Percentiles rank a stretch among this genome's conserved stretches.
These are phyloP conservation scores for Geotrichum bryndzae DNA, from an alignment of 1,139 yeast genomes.

Conservation along the genomic window DNA sequence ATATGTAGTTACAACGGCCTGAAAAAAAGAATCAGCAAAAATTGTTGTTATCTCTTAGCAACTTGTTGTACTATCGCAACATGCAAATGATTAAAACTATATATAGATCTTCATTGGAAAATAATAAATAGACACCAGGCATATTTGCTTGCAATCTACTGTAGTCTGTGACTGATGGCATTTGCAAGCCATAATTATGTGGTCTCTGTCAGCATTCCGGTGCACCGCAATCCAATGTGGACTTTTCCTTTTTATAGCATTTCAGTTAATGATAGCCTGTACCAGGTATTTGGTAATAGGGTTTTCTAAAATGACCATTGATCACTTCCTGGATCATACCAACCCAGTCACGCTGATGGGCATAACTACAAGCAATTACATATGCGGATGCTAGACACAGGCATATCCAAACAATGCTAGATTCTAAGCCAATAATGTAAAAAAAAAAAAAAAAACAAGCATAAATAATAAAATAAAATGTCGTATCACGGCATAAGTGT, in stretches of 20 bases:
- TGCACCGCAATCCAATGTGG: background rate
- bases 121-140: no score
- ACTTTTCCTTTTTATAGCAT: background rate
- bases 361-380: background rate
- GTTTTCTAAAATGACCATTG: background rate
- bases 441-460: background rate
- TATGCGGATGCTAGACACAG: background rate
- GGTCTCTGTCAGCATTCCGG: background rate
- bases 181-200: background rate
- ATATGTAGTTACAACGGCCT: background rate
- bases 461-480: background rate
- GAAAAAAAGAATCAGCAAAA: background rate
- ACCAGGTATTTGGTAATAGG: background rate
- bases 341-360: background rate
- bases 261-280: background rate
- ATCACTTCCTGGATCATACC: background rate
- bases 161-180: background rate
- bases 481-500: background rate
- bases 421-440: background rate
- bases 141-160: background rate
- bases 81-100: no score
- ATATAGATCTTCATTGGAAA: no score
- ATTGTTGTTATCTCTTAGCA: no score
- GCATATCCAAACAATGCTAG: background rate
- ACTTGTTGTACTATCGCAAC: no score